phyloP scores from a whole-genome alignment of 805 yeast genomes.

The Candida verbasci region DNA sequence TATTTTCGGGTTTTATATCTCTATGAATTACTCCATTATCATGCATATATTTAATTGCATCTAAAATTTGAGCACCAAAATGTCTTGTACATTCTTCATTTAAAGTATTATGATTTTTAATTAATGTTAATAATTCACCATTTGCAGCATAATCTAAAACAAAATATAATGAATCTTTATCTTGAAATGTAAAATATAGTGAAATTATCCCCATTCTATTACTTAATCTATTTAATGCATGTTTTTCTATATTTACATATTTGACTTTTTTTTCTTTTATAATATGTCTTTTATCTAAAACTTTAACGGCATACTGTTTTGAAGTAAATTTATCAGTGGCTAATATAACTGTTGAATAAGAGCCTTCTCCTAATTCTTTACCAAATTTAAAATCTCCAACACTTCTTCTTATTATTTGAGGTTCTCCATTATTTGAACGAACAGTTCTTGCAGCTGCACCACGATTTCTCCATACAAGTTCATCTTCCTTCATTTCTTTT shows the following conservation, averaged over 20 bases:
- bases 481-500: constrained; percentile 9
- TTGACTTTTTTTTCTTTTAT: constrained; percentile 80
- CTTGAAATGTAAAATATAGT: constrained; percentile 75
- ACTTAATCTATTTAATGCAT: constrained; percentile 67
- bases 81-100: constrained; percentile 66
- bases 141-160: constrained; percentile 75
- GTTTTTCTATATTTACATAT: constrained; percentile 79
- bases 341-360: constrained; percentile 41
- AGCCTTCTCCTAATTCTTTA: constrained; percentile 40
- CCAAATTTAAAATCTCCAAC: constrained; percentile 41
- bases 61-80: constrained; percentile 70
- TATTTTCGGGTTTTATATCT: constrained; percentile 82
- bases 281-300: constrained; percentile 71
- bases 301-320: constrained; percentile 68
- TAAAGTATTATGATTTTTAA: constrained; percentile 66
- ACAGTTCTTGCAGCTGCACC: constrained; percentile 32
- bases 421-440: constrained; percentile 12
- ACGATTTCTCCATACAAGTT: constrained; percentile 27
- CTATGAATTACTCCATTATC: constrained; percentile 73
- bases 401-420: constrained; percentile 27
- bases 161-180: constrained; percentile 65
- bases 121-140: constrained; percentile 67
- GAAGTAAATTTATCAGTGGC: constrained; percentile 49
- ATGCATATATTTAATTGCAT: constrained; percentile 70
- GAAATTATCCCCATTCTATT: constrained; percentile 60